A percentile compares a stretch with the other conserved stretches of the same genome.
phyloP scores from a whole-genome alignment of 202 grass and related monocot species.

The Brachypodium distachyon region DNA sequence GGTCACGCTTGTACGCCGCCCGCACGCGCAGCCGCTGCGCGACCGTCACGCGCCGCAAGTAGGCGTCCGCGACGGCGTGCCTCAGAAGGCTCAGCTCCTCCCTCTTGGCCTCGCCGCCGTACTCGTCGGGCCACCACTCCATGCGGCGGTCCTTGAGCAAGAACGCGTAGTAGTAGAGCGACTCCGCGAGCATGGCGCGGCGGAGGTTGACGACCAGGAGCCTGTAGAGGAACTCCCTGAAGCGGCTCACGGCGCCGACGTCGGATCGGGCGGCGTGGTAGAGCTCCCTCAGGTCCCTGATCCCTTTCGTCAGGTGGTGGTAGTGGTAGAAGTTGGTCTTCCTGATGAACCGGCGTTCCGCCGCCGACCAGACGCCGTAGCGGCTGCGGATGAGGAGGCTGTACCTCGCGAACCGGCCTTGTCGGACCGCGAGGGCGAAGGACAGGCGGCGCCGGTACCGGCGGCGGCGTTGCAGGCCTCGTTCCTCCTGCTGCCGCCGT shows the following conservation, averaged over 20 bases:
- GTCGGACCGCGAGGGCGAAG: not conserved
- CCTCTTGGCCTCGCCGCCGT: not conserved
- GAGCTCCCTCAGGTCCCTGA: not conserved
- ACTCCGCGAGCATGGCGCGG: not conserved
- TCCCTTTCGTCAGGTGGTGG: not conserved
- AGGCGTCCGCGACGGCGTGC: not conserved
- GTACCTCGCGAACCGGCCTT: not conserved
- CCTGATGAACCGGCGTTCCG: not conserved
- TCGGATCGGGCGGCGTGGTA: fast-evolving
- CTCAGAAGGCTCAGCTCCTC: not conserved
- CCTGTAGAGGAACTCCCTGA: not conserved
- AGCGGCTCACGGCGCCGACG: not conserved
- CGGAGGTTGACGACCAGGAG: not conserved
- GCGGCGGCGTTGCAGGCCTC: not conserved
- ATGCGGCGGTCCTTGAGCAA: not conserved
- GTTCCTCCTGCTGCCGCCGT: not conserved
- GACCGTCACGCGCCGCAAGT: not conserved
- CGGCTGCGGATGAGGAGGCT: not conserved
- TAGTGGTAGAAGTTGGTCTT: not conserved
- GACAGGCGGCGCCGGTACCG: not conserved
- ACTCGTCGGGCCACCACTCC: not conserved
- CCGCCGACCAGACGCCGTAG: not conserved
- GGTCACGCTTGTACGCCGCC: not conserved
- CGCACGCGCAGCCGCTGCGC: not conserved
- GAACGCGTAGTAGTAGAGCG: not conserved